Conservation (phyloP, 192 early-diverging fungal genomes). For the Physocladia obscura region DNA sequence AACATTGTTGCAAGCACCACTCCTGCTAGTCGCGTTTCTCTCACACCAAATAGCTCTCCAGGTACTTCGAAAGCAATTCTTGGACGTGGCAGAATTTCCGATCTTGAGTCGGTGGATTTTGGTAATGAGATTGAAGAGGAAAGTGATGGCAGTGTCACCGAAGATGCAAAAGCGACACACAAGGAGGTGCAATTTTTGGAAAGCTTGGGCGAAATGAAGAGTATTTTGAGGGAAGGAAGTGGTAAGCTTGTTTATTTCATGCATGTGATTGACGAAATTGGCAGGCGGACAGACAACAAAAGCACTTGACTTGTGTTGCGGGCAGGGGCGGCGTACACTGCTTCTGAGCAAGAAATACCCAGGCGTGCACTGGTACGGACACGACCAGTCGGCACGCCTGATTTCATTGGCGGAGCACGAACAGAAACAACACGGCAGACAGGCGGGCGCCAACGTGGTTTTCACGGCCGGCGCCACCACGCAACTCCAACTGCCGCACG, state of each 20-base stretch:
- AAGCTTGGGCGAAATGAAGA: constrained; percentile 30
- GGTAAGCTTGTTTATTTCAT: background rate
- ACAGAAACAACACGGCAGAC: constrained; percentile 27
- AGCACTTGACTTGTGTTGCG: constrained; percentile 70
- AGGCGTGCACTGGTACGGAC: constrained; percentile 50
- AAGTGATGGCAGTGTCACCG: constrained; percentile 71
- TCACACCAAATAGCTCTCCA: no score
- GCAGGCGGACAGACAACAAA: background rate
- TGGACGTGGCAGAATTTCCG: no score
- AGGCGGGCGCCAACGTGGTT: constrained; percentile 15
- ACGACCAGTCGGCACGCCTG: constrained; percentile 64
- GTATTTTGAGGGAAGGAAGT: constrained; percentile 30
- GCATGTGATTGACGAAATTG: background rate
- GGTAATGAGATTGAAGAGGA: no score
- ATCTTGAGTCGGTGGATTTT: no score
- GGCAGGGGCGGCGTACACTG: constrained; percentile 64
- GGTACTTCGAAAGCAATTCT: no score
- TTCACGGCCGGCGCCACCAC: constrained; percentile 69
- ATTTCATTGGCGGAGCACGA: constrained; percentile 54
- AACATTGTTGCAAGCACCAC: no score
- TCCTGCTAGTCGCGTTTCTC: no score
- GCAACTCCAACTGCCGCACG: constrained; percentile 53
- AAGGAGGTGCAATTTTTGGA: constrained; percentile 57
- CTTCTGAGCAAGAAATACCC: constrained; percentile 56
- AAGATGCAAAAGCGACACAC: constrained; percentile 63